Conservation (phyloP, 2,329 filamentous ascomycete genomes). For the Ambrosiella xylebori region DNA sequence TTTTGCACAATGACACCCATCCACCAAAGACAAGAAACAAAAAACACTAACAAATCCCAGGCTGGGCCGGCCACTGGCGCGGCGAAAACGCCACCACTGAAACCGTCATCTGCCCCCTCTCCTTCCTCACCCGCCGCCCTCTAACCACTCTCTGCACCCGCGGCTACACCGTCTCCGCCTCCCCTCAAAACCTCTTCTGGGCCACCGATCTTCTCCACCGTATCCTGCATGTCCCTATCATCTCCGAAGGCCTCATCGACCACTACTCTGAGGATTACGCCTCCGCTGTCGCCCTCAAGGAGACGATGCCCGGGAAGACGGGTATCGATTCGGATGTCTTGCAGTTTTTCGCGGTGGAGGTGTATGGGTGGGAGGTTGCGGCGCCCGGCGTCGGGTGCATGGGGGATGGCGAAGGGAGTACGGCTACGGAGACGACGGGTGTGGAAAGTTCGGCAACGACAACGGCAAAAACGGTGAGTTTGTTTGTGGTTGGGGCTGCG, state of each 20-base stretch:
- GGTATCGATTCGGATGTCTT: constrained; percentile 43
- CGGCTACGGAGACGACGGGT: constrained; percentile 11
- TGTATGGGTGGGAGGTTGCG: constrained; percentile 47
- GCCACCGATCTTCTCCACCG: constrained; percentile 51
- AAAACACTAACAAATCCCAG: constrained; percentile 20
- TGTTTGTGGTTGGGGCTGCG: background rate
- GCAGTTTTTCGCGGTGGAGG: constrained; percentile 53
- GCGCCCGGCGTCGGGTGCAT: constrained; percentile 45
- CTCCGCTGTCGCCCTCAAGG: constrained; percentile 35
- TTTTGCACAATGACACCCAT: constrained; percentile 1
- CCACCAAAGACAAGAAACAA: background rate
- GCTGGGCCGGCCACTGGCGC: constrained; percentile 51
- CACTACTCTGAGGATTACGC: constrained; percentile 45
- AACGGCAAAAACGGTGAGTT: constrained; percentile 6
- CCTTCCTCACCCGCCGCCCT: constrained; percentile 38
- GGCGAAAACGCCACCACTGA: constrained; percentile 46
- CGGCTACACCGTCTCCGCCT: constrained; percentile 43
- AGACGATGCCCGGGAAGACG: constrained; percentile 27
- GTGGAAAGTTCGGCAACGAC: constrained; percentile 30
- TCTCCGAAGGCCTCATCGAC: constrained; percentile 42
- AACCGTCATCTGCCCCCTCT: constrained; percentile 51
- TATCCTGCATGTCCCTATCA: constrained; percentile 41
- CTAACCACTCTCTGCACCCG: constrained; percentile 42
- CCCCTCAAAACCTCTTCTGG: constrained; percentile 43
- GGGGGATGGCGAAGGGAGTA: constrained; percentile 22